These are phyloP conservation scores for Ceratocystis papillata DNA, from an alignment of 2,329 filamentous ascomycete species.

Conservation along the genomic window DNA sequence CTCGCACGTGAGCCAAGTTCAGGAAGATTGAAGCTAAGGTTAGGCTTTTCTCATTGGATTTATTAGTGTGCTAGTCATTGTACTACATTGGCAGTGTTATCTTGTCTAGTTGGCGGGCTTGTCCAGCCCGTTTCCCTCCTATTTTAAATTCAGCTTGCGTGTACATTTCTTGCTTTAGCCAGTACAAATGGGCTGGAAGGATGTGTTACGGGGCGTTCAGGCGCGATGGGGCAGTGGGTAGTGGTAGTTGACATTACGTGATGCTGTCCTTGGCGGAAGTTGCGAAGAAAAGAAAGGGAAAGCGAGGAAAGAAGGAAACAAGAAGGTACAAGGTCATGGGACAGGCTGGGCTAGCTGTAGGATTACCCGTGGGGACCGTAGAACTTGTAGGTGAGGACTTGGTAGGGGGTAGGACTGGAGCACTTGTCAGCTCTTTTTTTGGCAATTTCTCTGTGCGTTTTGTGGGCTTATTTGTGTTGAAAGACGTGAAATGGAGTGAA, in stretches of 20 bases:
- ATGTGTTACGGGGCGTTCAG: not conserved
- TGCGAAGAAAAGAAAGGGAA: not conserved
- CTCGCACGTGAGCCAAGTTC: not conserved
- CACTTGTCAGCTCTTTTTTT: slow-evolving; percentile 12
- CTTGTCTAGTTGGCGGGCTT: not conserved
- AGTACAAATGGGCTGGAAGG: not conserved
- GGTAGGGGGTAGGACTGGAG: too few relatives aligned
- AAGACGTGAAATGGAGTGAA: too few relatives aligned
- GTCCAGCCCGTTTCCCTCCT: not conserved
- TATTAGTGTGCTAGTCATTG: not conserved
- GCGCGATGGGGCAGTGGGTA: not conserved
- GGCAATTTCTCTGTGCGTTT: slow-evolving; percentile 12
- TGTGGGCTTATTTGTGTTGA: not conserved
- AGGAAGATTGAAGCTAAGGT: not conserved
- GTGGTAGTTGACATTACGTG: not conserved
- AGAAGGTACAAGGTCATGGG: not conserved
- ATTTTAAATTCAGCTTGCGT: not conserved
- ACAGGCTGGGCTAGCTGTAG: not conserved
- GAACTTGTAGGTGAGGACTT: not conserved
- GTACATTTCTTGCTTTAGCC: not conserved
- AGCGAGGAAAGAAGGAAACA: not conserved
- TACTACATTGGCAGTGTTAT: not conserved
- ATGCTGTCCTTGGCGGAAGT: not conserved
- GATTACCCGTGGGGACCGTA: not conserved
- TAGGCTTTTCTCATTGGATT: not conserved